Conservation (phyloP, 225 moss, liverwort and hornwort species). For the Sphagnum contortum region DNA sequence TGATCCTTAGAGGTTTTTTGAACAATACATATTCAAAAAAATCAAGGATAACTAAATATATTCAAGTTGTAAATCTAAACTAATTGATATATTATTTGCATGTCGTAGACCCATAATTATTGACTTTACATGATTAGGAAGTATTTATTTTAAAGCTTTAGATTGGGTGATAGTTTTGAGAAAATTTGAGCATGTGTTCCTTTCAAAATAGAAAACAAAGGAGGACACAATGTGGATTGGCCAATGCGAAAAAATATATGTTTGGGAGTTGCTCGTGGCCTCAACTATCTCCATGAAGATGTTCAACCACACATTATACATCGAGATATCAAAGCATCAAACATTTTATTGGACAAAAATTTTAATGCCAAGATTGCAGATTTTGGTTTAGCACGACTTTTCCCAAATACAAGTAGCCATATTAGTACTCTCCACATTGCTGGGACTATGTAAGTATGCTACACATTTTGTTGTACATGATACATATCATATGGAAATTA, state of each 20-base stretch:
- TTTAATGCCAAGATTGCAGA: constrained; percentile 25
- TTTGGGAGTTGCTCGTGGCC: constrained; percentile 3
- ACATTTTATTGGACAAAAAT: constrained; percentile 18
- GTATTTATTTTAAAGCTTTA: background rate
- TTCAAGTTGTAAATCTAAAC: too few relatives aligned
- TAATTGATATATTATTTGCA: background rate
- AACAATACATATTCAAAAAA: too few relatives aligned
- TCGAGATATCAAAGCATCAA: constrained; percentile 18
- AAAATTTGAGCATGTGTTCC: background rate
- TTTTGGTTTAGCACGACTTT: constrained; percentile 22
- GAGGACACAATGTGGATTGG: background rate
- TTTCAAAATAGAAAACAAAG: background rate
- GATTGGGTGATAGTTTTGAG: background rate
- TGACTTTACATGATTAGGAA: background rate
- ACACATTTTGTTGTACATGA: background rate
- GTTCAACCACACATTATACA: constrained; percentile 9
- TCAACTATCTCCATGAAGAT: constrained; percentile 6
- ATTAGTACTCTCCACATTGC: constrained; percentile 6
- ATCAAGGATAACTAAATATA: too few relatives aligned
- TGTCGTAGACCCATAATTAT: background rate
- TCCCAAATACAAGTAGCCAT: constrained; percentile 9
- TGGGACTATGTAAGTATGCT: constrained; percentile 11
- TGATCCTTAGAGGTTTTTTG: too few relatives aligned
- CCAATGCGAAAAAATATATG: background rate
- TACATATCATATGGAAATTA: background rate